Evolutionary conservation across 345 rosid species (phyloP).

Genomic region (Syzygium grande): DNA sequence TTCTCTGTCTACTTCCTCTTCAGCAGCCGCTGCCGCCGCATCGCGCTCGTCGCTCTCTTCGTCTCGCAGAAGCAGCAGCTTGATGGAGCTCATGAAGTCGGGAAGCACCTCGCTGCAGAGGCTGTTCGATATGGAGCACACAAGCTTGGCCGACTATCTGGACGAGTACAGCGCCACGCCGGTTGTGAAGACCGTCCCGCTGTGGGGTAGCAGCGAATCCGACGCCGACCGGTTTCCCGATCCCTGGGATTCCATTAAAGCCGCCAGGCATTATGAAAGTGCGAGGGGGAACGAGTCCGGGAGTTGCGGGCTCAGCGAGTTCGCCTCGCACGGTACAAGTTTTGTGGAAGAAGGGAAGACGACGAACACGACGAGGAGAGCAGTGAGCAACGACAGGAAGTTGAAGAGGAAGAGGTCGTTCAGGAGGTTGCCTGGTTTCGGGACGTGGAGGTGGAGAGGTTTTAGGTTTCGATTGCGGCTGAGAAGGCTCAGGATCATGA

Average conservation of each 20-base stretch:
- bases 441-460: slow-evolving; percentile 19
- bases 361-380: not conserved
- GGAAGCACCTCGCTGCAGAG: slow-evolving; percentile 38
- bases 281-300: not conserved
- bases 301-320: not conserved
- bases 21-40: not conserved
- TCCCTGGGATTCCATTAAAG: slow-evolving; percentile 27
- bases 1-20: slow-evolving; percentile 17
- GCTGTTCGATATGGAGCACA: slow-evolving; percentile 46
- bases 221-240: slow-evolving; percentile 17
- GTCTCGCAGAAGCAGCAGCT: slow-evolving; percentile 12
- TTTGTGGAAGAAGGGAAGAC: not conserved
- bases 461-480: slow-evolving; percentile 24
- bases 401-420: slow-evolving; percentile 38
- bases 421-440: slow-evolving; percentile 36
- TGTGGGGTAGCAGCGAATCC: slow-evolving; percentile 34
- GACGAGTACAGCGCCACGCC: slow-evolving; percentile 40
- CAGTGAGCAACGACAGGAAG: not conserved
- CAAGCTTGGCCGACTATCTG: slow-evolving; percentile 35
- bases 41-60: slow-evolving; percentile 16
- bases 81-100: slow-evolving; percentile 34
- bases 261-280: not conserved
- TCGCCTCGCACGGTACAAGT: not conserved
- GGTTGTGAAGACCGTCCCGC: slow-evolving; percentile 18
- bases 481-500: slow-evolving; percentile 32